These are phyloP conservation scores for Moesziomyces aphidis DNA, from an alignment of 1,284 basidiomycete species.

Conservation along the genomic window DNA sequence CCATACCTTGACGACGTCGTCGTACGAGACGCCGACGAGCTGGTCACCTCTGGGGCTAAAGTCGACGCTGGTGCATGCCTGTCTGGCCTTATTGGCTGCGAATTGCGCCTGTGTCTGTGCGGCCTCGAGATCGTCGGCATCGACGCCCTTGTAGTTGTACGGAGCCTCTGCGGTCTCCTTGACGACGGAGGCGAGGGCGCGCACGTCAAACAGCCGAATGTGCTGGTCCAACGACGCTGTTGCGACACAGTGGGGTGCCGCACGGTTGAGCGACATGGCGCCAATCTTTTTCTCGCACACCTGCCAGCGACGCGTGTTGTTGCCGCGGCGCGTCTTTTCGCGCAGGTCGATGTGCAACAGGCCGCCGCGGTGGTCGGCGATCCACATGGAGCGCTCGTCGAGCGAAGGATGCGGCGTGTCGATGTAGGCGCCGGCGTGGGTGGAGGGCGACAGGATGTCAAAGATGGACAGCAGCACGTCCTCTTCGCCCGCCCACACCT, in stretches of 20 bases:
- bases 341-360: conserved; percentile 61
- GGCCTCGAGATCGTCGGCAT: conserved; percentile 38
- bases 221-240: conserved; percentile 64
- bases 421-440: conserved; percentile 47
- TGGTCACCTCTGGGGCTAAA: conserved; percentile 59
- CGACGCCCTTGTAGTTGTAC: conserved; percentile 51
- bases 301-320: conserved; percentile 57
- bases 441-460: conserved; percentile 58
- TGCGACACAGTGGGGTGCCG: conserved; percentile 56
- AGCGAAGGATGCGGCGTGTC: conserved; percentile 43
- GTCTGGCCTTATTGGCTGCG: conserved; percentile 34
- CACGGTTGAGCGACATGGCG: conserved; percentile 60
- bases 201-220: conserved; percentile 62
- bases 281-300: conserved; percentile 67
- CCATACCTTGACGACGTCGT: conserved; percentile 61
- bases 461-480: conserved; percentile 63
- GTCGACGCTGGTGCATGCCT: conserved; percentile 64
- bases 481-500: conserved; percentile 56
- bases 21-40: conserved; percentile 61
- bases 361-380: conserved; percentile 65
- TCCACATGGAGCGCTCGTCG: conserved; percentile 62
- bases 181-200: conserved; percentile 42
- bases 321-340: conserved; percentile 25
- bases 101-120: conserved; percentile 52
- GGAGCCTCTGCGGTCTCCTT: conserved; percentile 44